These are phyloP conservation scores for Fusarium papillatum DNA, from an alignment of 2,329 filamentous ascomycete genomes.

Conservation along the genomic window DNA sequence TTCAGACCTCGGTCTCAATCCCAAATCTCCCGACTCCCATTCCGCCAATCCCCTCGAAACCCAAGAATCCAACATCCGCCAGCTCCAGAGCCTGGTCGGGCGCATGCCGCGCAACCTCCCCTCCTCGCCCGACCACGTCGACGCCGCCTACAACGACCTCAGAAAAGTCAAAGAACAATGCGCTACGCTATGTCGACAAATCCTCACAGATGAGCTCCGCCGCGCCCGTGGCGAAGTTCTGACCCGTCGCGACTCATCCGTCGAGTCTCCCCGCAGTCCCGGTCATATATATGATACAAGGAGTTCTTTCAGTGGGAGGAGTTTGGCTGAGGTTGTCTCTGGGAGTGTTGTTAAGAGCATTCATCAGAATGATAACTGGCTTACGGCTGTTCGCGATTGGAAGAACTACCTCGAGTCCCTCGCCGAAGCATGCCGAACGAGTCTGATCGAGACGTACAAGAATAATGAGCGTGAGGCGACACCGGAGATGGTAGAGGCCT, in stretches of 20 bases:
- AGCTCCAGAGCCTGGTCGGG: slow-evolving; percentile 51
- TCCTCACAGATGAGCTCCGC: slow-evolving; percentile 57
- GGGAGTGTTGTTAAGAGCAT: slow-evolving; percentile 40
- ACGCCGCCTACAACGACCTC: slow-evolving; percentile 60
- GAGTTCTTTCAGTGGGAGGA: slow-evolving; percentile 54
- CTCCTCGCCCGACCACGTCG: slow-evolving; percentile 53
- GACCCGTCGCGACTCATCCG: slow-evolving; percentile 45
- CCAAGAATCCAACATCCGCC: slow-evolving; percentile 50
- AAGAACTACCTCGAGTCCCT: slow-evolving; percentile 57
- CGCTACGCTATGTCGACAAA: slow-evolving; percentile 53
- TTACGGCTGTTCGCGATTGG: slow-evolving; percentile 60
- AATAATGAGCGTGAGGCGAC: slow-evolving; percentile 60
- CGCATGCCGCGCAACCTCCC: slow-evolving; percentile 51
- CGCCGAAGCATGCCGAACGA: slow-evolving; percentile 55
- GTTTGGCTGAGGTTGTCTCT: slow-evolving; percentile 49
- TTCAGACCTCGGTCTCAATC: slow-evolving; percentile 45
- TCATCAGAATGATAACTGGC: slow-evolving; percentile 48
- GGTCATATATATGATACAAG: slow-evolving; percentile 49
- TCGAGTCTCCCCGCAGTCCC: slow-evolving; percentile 49
- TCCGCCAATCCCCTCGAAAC: slow-evolving; percentile 43
- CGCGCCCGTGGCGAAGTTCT: slow-evolving; percentile 42
- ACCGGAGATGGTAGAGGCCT: slow-evolving; percentile 55
- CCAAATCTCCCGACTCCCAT: slow-evolving; percentile 40
- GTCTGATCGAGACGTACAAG: slow-evolving; percentile 59
- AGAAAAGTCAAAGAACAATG: slow-evolving; percentile 56